Conservation (phyloP, 2,329 filamentous ascomycete species). For the Clonostachys chloroleuca region DNA sequence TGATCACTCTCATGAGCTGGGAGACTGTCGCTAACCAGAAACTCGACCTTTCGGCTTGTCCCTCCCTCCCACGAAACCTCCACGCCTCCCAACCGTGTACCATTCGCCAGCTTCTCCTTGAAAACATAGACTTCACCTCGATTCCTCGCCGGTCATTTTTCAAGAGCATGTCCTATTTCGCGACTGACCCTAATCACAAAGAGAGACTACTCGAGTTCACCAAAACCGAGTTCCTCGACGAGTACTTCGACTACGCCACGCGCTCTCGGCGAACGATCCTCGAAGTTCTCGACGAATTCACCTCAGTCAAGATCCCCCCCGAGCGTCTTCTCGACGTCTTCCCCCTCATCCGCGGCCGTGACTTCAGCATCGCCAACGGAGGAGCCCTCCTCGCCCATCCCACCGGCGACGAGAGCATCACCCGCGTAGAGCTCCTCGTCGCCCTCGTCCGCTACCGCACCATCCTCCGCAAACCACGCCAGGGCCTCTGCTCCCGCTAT, state of each 20-base stretch:
- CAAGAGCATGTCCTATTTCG: conserved; percentile 70
- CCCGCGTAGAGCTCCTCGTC: conserved; percentile 67
- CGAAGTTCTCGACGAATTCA: conserved; percentile 88
- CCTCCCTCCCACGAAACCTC: conserved; percentile 24
- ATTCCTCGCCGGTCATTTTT: conserved; percentile 90
- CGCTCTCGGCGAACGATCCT: conserved; percentile 85
- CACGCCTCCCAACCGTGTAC: conserved; percentile 44
- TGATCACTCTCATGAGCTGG: conserved; percentile 82
- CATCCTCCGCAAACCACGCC: conserved; percentile 75
- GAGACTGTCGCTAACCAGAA: conserved; percentile 63
- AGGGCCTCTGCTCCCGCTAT: conserved; percentile 89
- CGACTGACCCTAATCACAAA: conserved; percentile 66
- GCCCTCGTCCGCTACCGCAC: conserved; percentile 92
- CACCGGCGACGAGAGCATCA: conserved; percentile 16
- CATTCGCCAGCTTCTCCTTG: conserved; percentile 69
- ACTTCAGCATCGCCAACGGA: conserved; percentile 88
- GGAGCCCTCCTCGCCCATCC: conserved; percentile 33
- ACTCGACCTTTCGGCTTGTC: conserved; percentile 44
- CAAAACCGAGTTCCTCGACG: conserved; percentile 74
- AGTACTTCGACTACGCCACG: conserved; percentile 94
- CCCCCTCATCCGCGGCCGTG: conserved; percentile 78
- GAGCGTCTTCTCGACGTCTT: conserved; percentile 68
- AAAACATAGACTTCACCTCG: conserved; percentile 84
- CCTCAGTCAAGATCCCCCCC: conserved; percentile 76
- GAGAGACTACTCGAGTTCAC: conserved; percentile 83